phyloP scores from a whole-genome alignment of 768 basidiomycete species.

The Suillus variegatus region DNA sequence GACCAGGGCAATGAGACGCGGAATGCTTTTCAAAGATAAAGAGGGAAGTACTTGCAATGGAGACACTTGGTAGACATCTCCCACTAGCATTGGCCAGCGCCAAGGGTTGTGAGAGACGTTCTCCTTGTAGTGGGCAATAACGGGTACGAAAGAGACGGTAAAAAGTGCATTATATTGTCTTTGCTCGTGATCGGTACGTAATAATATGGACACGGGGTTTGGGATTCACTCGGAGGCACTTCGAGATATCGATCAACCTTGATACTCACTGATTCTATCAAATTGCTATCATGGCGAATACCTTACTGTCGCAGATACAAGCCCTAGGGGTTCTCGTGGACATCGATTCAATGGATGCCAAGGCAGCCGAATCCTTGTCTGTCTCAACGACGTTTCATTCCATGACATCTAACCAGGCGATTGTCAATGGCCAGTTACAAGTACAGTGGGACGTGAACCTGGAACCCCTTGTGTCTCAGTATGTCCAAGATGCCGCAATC shows the following conservation, averaged over 20 bases:
- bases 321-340: slow-evolving; percentile 36
- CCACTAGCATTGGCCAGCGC: neutral
- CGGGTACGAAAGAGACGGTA: neutral
- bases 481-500: slow-evolving; percentile 17
- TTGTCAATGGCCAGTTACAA: slow-evolving; percentile 38
- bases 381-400: slow-evolving; percentile 35
- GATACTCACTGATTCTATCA: neutral
- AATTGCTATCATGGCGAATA: slow-evolving; percentile 15
- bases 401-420: slow-evolving; percentile 55
- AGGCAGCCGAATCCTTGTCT: slow-evolving; percentile 37
- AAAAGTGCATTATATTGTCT: neutral
- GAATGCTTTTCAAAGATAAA: neutral
- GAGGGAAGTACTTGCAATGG: neutral
- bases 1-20: slow-evolving; percentile 63
- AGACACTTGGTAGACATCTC: neutral
- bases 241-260: neutral
- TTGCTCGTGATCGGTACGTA: slow-evolving; percentile 1
- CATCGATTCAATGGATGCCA: slow-evolving; percentile 52
- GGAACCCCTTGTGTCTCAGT: slow-evolving; percentile 34
- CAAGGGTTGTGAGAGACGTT: neutral
- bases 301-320: slow-evolving; percentile 42
- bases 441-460: slow-evolving; percentile 34
- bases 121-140: neutral
- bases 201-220: neutral
- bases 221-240: neutral